Evolutionary conservation across 148 eudicot genomes (phyloP), one percentile per base, ranked within the genome.

Genomic region (Chenopodium berlandieri): DNA sequence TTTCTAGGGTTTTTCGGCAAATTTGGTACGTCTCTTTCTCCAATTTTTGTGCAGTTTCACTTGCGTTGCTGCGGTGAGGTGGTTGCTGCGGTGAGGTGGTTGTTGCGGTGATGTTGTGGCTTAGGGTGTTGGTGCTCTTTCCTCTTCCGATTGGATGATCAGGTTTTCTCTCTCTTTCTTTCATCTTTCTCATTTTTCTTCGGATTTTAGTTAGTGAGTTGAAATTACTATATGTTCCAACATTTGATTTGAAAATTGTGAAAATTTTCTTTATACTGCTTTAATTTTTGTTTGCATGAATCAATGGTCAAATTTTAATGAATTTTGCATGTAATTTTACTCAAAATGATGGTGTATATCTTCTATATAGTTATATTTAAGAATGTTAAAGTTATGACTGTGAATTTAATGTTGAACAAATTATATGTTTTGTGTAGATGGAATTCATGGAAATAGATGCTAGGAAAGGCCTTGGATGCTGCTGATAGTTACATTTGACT

Each of bases 101-200:
- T n/a, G n/a, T n/a, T n/a, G n/a, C n/a, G n/a, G n/a, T n/a, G n/a
- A n/a, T n/a, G n/a, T n/a, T n/a, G n/a, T n/a, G n/a, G n/a, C n/a
- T n/a, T n/a, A n/a, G n/a, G 97, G 98, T 4, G 94, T 97, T 66
- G 94, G 95, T 60, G 97, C 93, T 66, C 93, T 95, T 82, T 94
- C 95, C 44, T 82, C 98, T 76, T 93, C 97, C 19, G 95, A 90
- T 69, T 94, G 98, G 98, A 94, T 94, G 98, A 84, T 91, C 75
- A 89, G 94, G 98, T 92, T 56, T 48, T 34, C 60, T 69, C 70
- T 72, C 44, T 75, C 65, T 73, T 19, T 0, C 13, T 25, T 5
- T 75, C 1, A 48, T 34, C 47, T 13, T 16, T 37, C 9, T 20
- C 3, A 9, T 17, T 16, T 60, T 16, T 4, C n/a, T 32, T 70